A percentile compares a stretch with the other conserved stretches of the same genome.
Evolutionary conservation across 495 filamentous ascomycete species (phyloP).

Genomic region (Neurospora sp.): DNA sequence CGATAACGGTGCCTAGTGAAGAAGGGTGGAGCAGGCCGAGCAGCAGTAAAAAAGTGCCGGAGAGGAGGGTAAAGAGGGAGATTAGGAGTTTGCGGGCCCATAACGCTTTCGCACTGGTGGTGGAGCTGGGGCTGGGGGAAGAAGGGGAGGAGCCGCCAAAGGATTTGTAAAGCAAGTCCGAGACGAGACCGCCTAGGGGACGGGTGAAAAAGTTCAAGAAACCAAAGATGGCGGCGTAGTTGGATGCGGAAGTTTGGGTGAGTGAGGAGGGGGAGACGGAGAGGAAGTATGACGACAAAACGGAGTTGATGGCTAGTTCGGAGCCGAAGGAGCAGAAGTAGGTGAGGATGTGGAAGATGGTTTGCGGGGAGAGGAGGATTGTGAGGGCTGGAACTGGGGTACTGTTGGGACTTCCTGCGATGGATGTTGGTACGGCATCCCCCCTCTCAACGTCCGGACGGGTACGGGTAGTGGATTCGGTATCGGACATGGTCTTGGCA

Average conservation of each 20-base stretch:
- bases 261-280: conserved; percentile 60
- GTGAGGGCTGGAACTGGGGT: conserved; percentile 54
- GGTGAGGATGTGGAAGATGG: conserved; percentile 52
- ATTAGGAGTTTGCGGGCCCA: conserved; percentile 74
- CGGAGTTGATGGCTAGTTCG: conserved; percentile 77
- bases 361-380: conserved; percentile 53
- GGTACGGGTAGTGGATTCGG: conserved; percentile 15
- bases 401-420: conserved; percentile 43
- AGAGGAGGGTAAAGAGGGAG: conserved; percentile 48
- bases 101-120: conserved; percentile 15
- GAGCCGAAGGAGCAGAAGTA: conserved; percentile 83
- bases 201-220: conserved; percentile 72
- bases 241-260: conserved; percentile 59
- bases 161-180: conserved; percentile 59
- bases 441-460: conserved; percentile 29
- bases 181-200: conserved; percentile 62
- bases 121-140: too few relatives aligned
- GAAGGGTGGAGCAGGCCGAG: conserved; percentile 54
- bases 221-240: conserved; percentile 86
- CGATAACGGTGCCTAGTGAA: conserved; percentile 54
- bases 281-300: conserved; percentile 70
- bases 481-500: conserved; percentile 11
- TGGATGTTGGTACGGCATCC: background rate
- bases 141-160: conserved; percentile 24
- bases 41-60: conserved; percentile 57